These are phyloP conservation scores for Fraxinus excelsior DNA, from an alignment of 257 asterid genomes.

Conservation along the genomic window DNA sequence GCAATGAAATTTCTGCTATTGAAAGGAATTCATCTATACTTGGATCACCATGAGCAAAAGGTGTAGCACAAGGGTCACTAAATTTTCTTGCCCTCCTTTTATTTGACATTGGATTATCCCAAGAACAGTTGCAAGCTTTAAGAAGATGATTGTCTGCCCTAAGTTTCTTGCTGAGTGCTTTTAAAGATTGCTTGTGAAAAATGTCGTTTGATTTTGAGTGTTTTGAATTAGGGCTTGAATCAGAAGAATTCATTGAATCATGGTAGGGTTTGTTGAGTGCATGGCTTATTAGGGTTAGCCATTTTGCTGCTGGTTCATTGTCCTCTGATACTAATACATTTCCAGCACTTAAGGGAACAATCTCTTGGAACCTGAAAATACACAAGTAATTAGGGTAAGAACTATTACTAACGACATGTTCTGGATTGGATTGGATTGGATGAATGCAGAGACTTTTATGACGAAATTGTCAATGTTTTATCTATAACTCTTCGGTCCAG, in stretches of 20 bases:
- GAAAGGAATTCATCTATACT: slow-evolving; percentile 38
- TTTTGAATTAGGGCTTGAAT: slow-evolving; percentile 33
- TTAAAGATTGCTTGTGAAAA: slow-evolving; percentile 63
- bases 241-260: slow-evolving; percentile 34
- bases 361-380: slow-evolving; percentile 82
- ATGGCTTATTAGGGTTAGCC: slow-evolving; percentile 79
- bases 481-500: not conserved
- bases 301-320: slow-evolving; percentile 91
- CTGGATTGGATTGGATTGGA: too few relatives aligned
- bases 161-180: slow-evolving; percentile 56
- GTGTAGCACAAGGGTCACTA: slow-evolving; percentile 39
- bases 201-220: slow-evolving; percentile 10
- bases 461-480: too few relatives aligned
- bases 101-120: slow-evolving; percentile 25
- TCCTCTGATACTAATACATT: slow-evolving; percentile 82
- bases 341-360: slow-evolving; percentile 90
- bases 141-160: slow-evolving; percentile 46
- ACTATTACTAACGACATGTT: too few relatives aligned
- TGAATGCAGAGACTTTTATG: not conserved
- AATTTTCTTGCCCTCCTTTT: slow-evolving; percentile 38
- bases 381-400: slow-evolving; percentile 9
- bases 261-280: slow-evolving; percentile 75
- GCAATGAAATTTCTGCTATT: slow-evolving; percentile 39
- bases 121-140: slow-evolving; percentile 65
- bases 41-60: slow-evolving; percentile 21